Percentiles rank a stretch among this genome's conserved stretches.
Conservation (phyloP, 2,329 filamentous ascomycete species). For the Fusarium falciforme region DNA sequence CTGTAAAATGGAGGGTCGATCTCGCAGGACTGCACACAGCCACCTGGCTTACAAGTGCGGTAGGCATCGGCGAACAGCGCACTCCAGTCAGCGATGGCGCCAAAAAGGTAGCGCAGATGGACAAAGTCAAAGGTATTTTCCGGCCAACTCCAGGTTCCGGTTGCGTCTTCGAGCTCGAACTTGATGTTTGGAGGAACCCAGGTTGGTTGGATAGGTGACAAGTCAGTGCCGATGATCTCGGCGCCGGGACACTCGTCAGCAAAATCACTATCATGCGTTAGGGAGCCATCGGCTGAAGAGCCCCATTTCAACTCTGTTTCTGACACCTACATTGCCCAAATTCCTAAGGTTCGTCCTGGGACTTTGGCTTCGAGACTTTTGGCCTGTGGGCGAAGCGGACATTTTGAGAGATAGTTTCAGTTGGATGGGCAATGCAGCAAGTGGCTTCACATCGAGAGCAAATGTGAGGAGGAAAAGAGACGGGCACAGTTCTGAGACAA, state of each 20-base stretch:
- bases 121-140: slow-evolving; percentile 17
- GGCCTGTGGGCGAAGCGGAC: neutral
- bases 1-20: slow-evolving; percentile 9
- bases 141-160: neutral
- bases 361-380: neutral
- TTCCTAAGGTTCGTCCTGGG: neutral
- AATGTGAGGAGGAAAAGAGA: neutral
- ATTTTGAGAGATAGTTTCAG: neutral
- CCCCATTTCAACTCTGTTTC: neutral
- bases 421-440: neutral
- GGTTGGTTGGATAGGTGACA: slow-evolving; percentile 11
- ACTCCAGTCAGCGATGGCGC: slow-evolving; percentile 14
- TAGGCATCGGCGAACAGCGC: slow-evolving; percentile 11
- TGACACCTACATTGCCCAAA: slow-evolving; percentile 15
- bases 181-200: slow-evolving; percentile 16
- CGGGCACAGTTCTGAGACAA: neutral
- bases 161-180: slow-evolving; percentile 15
- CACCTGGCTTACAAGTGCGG: slow-evolving; percentile 3
- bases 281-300: neutral
- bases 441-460: neutral
- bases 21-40: slow-evolving; percentile 19
- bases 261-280: slow-evolving; percentile 9
- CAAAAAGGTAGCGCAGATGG: slow-evolving; percentile 23
- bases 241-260: slow-evolving; percentile 10
- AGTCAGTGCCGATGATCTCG: slow-evolving; percentile 11